Percentiles rank a stretch among this genome's conserved stretches.
Conservation (phyloP, 2,329 filamentous ascomycete species). For the Graphilbum fragrans region DNA sequence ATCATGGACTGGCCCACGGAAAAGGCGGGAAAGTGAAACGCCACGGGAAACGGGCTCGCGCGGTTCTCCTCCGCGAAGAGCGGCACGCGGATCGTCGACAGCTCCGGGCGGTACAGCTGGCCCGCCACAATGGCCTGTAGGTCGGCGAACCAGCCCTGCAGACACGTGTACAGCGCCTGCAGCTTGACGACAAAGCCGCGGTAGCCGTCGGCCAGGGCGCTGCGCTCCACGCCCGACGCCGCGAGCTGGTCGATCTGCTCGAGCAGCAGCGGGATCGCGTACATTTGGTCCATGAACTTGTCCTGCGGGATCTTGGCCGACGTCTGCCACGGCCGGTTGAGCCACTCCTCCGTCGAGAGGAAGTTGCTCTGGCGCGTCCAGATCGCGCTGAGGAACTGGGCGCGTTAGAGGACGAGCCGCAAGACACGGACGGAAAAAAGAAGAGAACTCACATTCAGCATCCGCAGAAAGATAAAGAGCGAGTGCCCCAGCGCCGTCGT, state of each 20-base stretch:
- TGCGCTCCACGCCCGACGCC: not conserved
- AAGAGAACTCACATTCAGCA: conserved; percentile 9
- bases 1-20: conserved; percentile 10
- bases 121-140: conserved; percentile 9
- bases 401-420: not conserved
- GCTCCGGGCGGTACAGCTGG: conserved; percentile 11
- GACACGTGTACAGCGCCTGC: conserved; percentile 3
- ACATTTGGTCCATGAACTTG: conserved; percentile 12
- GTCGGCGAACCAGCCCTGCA: conserved; percentile 6
- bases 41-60: conserved; percentile 10
- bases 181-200: conserved; percentile 2
- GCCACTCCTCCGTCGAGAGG: conserved; percentile 9
- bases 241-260: conserved; percentile 4
- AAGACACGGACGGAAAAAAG: not conserved
- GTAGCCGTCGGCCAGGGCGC: not conserved
- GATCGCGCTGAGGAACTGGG: conserved; percentile 10
- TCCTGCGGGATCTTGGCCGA: conserved; percentile 11
- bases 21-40: conserved; percentile 13
- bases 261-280: conserved; percentile 7
- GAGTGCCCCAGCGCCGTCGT: conserved; percentile 9
- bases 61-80: not conserved
- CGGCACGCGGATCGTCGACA: conserved; percentile 6
- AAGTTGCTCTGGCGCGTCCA: conserved; percentile 7
- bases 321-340: conserved; percentile 8
- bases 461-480: conserved; percentile 10